Conservation (phyloP, 208 protist species). For the Acanthamoeba sp. region DNA sequence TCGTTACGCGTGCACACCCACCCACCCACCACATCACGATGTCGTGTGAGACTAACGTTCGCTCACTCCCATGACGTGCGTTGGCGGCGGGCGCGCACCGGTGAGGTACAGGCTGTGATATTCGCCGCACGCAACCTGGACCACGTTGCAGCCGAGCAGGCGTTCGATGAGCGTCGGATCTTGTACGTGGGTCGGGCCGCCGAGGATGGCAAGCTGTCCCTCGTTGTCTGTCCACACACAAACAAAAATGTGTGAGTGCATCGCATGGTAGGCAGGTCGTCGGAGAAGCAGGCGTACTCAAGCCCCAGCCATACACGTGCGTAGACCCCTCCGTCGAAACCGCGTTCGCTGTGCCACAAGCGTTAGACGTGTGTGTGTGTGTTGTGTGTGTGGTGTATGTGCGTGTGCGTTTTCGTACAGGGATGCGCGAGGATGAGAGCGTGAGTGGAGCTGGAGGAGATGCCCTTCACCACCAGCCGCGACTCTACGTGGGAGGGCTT, state of each 20-base stretch:
- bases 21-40: no score
- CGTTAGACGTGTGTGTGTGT: background rate
- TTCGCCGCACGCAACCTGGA: conserved; percentile 1
- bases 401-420: no score
- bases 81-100: background rate
- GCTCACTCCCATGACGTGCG: background rate
- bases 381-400: background rate
- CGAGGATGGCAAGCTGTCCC: background rate
- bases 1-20: background rate
- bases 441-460: background rate
- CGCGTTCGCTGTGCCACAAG: background rate
- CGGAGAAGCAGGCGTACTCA: background rate
- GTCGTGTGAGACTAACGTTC: background rate
- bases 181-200: background rate
- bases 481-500: background rate
- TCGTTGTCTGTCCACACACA: background rate
- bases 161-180: background rate
- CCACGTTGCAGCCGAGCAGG: background rate
- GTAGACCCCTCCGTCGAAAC: background rate
- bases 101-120: conserved; percentile 20
- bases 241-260: background rate
- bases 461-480: background rate
- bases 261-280: background rate
- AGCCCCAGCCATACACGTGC: conserved; percentile 8
- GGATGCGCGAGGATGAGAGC: background rate